Evolutionary conservation across 306 rosid genomes (phyloP), one percentile per base, ranked within the genome.

Genomic region (Rosa persica): DNA sequence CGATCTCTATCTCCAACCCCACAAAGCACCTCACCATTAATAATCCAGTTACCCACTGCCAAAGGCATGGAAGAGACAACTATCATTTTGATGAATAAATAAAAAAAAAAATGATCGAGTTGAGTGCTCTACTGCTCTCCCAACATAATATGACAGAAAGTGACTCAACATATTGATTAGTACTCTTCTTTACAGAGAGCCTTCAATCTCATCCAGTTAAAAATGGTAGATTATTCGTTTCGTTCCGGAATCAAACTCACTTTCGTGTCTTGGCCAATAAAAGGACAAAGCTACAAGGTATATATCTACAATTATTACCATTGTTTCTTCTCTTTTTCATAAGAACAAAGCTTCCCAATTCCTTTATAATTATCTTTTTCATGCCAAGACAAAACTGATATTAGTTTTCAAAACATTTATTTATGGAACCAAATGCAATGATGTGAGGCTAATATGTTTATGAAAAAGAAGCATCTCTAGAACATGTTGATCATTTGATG

Each of bases 111-210:
- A 57, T 34, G 8, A 13, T 36, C 40, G 70, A 65, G 46, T 36
- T 58, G 74, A 76, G 73, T 23, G 66, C 60, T 52, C 60, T 52
- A 52, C 60, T 77, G 73, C 67, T 22, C 49, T 38, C 58, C 77
- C 85, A 85, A 71, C 70, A 77, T 78, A 84, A 85, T 79, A 83
- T 68, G 79, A 67, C 77, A 79, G 57, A 81, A 86, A 78, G 79
- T 64, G 82, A 68, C 47, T 42, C n/a, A 77, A 39, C 74, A 40
- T 77, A 62, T 39, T 19, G 75, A 77, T 68, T 77, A 55, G 74
- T 46, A 23, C 12, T 77, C 44, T 52, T 68, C 58, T 68, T 77
- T 77, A 15, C 43, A 5, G 44, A 25, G 43, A 25, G 20, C 66
- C 1, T 67, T 39, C 20, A 61, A 75, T 75, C 60, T 22, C 72